phyloP scores from a whole-genome alignment of 192 early-diverging fungal genomes.

The Entomortierella lignicola region DNA sequence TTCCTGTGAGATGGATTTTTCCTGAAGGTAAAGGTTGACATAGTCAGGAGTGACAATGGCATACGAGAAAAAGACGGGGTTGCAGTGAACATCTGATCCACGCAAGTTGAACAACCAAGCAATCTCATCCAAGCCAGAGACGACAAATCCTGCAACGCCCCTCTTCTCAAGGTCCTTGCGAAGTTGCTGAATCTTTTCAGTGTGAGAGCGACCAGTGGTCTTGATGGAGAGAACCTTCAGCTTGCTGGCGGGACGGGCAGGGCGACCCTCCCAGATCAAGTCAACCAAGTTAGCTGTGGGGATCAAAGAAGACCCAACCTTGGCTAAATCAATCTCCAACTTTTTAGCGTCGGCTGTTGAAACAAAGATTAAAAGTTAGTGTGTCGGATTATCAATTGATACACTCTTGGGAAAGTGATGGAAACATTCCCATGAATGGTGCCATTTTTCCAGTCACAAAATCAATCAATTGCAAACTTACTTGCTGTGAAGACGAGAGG shows the following conservation, averaged over 20 bases:
- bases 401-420: neutral
- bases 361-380: slow-evolving; percentile 7
- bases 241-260: slow-evolving; percentile 70
- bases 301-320: slow-evolving; percentile 73
- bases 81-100: slow-evolving; percentile 95
- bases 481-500: slow-evolving; percentile 84
- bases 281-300: slow-evolving; percentile 90
- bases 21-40: slow-evolving; percentile 83
- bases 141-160: slow-evolving; percentile 77
- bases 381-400: slow-evolving; percentile 1
- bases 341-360: slow-evolving; percentile 65
- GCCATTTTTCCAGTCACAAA: slow-evolving; percentile 7
- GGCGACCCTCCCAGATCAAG: slow-evolving; percentile 82
- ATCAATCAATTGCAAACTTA: slow-evolving; percentile 48
- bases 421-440: neutral
- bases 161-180: slow-evolving; percentile 75
- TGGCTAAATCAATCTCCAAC: slow-evolving; percentile 67
- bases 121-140: slow-evolving; percentile 94
- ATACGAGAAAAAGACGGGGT: slow-evolving; percentile 97
- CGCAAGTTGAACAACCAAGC: slow-evolving; percentile 98
- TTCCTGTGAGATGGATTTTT: slow-evolving; percentile 72
- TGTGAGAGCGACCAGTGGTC: slow-evolving; percentile 53
- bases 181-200: slow-evolving; percentile 79
- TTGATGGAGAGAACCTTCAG: slow-evolving; percentile 39
- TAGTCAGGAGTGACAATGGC: slow-evolving; percentile 79